Evolutionary conservation across 2,329 filamentous ascomycete species (phyloP).

Genomic region (Ophioceras dolichostomum): DNA sequence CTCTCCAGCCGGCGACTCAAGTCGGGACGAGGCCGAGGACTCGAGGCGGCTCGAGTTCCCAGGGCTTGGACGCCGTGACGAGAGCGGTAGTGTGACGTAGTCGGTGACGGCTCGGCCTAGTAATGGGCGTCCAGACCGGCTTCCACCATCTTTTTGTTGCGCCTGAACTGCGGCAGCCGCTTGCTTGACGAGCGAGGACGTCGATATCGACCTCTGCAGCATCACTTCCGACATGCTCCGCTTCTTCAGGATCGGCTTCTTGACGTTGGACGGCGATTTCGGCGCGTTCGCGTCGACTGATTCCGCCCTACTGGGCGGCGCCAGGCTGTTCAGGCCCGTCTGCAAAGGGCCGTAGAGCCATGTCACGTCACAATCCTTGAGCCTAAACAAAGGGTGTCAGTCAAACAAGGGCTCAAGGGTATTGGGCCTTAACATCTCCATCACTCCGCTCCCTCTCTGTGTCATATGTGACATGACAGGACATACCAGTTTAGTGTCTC

Average conservation of each 20-base stretch:
- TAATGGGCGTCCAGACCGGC: conserved; percentile 33
- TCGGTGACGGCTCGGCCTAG: conserved; percentile 57
- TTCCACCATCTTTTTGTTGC: conserved; percentile 50
- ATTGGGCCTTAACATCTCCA: no score
- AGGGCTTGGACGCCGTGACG: conserved; percentile 46
- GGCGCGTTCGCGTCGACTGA: conserved; percentile 32
- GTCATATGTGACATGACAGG: no score
- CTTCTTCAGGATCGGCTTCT: conserved; percentile 94
- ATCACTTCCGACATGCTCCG: conserved; percentile 93
- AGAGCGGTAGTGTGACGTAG: conserved; percentile 52
- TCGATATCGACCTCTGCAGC: conserved; percentile 77
- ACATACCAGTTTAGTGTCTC: conserved; percentile 87
- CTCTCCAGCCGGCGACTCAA: conserved; percentile 49
- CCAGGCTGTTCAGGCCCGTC: conserved; percentile 47
- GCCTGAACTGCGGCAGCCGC: conserved; percentile 78
- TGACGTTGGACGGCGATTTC: conserved; percentile 54
- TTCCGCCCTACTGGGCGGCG: conserved; percentile 25
- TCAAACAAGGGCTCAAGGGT: neutral
- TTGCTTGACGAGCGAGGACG: conserved; percentile 80
- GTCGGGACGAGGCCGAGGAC: conserved; percentile 60
- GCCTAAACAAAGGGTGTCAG: conserved; percentile 36
- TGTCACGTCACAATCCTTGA: conserved; percentile 94
- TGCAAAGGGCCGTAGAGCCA: conserved; percentile 95
- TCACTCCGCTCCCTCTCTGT: no score
- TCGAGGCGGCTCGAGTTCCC: conserved; percentile 53